Base-by-base conservation (phyloP, 108 stramenopile genomes). In the Parietichytrium sp. region DNA sequence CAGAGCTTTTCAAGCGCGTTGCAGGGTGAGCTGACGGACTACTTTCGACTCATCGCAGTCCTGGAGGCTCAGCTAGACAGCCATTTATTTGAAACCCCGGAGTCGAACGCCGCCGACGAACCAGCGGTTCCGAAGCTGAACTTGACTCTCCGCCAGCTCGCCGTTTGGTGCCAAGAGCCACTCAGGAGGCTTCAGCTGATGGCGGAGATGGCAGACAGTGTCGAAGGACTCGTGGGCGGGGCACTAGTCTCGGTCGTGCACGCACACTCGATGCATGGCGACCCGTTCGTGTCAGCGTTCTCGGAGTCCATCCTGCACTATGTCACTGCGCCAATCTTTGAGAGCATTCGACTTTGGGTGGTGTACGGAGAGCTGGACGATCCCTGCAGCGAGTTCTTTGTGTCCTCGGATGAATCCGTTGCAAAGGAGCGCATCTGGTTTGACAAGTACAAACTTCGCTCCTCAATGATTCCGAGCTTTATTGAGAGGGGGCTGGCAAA, bases 201-300 rank as follows among this genome's bases (percentile, higher is more conserved):
- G 54, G 93, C 93, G n/a, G 81, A 91, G 31, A 54, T 96, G 25
- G 87, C 86, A 3, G 95, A 97, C 78, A 88, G 92, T 55, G 55
- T 90, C 12, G 81, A 78, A 31, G 61, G 85, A 23, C 83, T 54
- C n/a, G 30, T 79, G 16, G 98, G 98, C 16, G 96, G 96, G 15
- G 92, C 93, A 26, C 78, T 98, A 33, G 84, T 93, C 30, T 87
- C 90, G 30, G 84, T 89, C 20, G 81, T 97, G 48, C 87, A 95
- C 47, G 77, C 79, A 20, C 95, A 96, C 84, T 77, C 87, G 12
- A 48, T 89, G 26, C 95, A 96, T 82, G 98, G 96, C 10, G 89
- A 96, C 79, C 85, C 90, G 3, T 79, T 87, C 13, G 90, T 93
- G 77, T 45, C 84, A 6, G 79, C 61, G 7, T 78, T 96, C 36